Conservation (phyloP, 257 asterid genomes). For the Rehmannia glutinosa region DNA sequence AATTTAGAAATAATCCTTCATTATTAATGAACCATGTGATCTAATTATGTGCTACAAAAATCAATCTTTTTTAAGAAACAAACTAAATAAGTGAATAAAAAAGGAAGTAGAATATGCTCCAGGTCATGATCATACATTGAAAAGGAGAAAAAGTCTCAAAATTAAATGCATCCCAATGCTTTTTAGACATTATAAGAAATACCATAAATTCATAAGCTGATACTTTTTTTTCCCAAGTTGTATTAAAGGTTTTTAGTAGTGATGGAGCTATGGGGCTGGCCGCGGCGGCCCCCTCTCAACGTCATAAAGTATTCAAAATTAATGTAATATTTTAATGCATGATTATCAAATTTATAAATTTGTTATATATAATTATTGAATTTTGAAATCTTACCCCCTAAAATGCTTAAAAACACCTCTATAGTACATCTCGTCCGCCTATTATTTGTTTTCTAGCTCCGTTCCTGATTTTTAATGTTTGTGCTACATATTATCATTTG, state of each 20-base stretch:
- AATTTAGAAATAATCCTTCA: neutral
- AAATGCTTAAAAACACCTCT: too few relatives aligned
- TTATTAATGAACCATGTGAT: neutral
- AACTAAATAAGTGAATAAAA: neutral
- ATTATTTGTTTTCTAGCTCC: too few relatives aligned
- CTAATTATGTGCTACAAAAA: neutral
- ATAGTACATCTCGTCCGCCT: too few relatives aligned
- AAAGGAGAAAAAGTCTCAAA: neutral
- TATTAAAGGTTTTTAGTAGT: too few relatives aligned
- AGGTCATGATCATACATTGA: neutral
- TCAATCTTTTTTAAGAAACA: neutral
- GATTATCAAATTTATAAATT: too few relatives aligned
- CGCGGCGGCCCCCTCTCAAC: too few relatives aligned
- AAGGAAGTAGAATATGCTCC: neutral
- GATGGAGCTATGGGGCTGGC: too few relatives aligned
- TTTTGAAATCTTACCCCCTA: too few relatives aligned
- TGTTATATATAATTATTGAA: too few relatives aligned
- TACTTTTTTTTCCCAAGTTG: neutral
- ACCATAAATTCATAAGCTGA: neutral
- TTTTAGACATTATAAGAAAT: neutral
- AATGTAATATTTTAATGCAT: too few relatives aligned
- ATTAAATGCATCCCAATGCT: neutral
- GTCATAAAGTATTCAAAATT: too few relatives aligned
- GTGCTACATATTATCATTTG: neutral
- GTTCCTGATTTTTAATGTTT: too few relatives aligned